A percentile compares a stretch with the other conserved stretches of the same genome.
Conservation (phyloP, 495 filamentous ascomycete species). For the Aspergillus steynii region DNA sequence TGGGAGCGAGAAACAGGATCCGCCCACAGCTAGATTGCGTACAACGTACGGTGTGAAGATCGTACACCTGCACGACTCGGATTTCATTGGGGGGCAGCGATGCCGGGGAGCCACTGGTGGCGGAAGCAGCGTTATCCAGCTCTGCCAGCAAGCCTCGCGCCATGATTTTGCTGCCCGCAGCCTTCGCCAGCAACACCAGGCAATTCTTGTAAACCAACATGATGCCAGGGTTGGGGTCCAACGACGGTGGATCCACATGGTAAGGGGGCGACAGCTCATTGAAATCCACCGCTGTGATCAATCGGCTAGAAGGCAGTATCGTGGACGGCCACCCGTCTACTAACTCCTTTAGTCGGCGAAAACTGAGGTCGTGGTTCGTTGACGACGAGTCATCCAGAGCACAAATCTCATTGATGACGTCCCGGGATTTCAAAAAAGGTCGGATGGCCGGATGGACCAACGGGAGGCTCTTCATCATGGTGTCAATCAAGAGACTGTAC, state of each 20-base stretch:
- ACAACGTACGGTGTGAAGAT: constrained; percentile 69
- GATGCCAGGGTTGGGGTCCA: constrained; percentile 58
- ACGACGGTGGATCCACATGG: constrained; percentile 36
- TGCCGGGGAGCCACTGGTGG: constrained; percentile 41
- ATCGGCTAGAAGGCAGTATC: constrained; percentile 70
- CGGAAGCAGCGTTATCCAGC: constrained; percentile 60
- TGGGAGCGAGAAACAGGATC: constrained; percentile 69
- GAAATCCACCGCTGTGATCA: constrained; percentile 84
- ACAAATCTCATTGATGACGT: constrained; percentile 93
- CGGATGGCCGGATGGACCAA: constrained; percentile 79
- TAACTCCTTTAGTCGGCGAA: constrained; percentile 70
- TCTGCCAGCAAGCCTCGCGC: constrained; percentile 81
- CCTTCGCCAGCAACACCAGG: constrained; percentile 73
- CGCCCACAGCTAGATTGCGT: constrained; percentile 75
- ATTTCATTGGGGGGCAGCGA: constrained; percentile 54
- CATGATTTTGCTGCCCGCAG: constrained; percentile 57
- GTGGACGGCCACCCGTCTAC: constrained; percentile 78
- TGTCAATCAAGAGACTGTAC: constrained; percentile 94
- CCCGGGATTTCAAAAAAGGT: constrained; percentile 77
- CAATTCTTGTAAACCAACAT: constrained; percentile 84
- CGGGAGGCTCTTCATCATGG: constrained; percentile 82
- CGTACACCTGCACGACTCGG: constrained; percentile 69
- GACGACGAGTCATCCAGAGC: constrained; percentile 70
- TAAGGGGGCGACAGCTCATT: constrained; percentile 77
- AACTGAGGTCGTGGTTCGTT: constrained; percentile 66